These are phyloP conservation scores for Entomophthora muscae DNA, from an alignment of 371 early-diverging fungal species.

Conservation along the genomic window DNA sequence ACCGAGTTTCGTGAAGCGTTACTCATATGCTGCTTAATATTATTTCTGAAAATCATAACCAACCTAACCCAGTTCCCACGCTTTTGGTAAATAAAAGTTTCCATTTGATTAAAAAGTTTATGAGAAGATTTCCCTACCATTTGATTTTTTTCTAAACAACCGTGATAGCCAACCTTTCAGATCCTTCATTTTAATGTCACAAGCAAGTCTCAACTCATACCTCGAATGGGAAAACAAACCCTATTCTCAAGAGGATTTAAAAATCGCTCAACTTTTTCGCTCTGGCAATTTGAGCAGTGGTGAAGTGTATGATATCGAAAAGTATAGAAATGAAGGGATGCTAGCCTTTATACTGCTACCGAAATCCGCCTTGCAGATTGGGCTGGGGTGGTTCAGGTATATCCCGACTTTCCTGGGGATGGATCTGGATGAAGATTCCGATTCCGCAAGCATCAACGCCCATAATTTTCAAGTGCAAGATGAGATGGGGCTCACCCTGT, in stretches of 20 bases:
- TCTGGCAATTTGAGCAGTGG: neutral
- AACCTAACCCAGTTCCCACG: too few relatives aligned
- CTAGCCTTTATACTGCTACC: neutral
- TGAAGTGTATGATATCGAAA: neutral
- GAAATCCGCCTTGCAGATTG: neutral
- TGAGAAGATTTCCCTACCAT: too few relatives aligned
- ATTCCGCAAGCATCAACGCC: neutral
- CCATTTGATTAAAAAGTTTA: too few relatives aligned
- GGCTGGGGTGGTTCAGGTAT: constrained; percentile 4
- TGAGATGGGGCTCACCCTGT: neutral
- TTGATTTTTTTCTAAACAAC: too few relatives aligned
- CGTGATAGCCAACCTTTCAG: too few relatives aligned
- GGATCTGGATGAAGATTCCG: neutral
- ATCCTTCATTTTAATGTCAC: constrained; percentile 2
- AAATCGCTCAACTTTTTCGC: neutral
- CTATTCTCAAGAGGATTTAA: neutral
- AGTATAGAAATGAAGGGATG: neutral
- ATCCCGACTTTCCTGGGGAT: neutral
- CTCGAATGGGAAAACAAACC: neutral
- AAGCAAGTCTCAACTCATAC: neutral
- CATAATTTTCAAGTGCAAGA: neutral
- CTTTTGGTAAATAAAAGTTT: too few relatives aligned
- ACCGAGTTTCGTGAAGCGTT: too few relatives aligned
- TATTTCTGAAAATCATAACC: too few relatives aligned
- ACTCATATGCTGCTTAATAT: too few relatives aligned